Evolutionary conservation across 257 asterid species (phyloP), one percentile per base, ranked within the genome.

Genomic region (Cordia subcordata): DNA sequence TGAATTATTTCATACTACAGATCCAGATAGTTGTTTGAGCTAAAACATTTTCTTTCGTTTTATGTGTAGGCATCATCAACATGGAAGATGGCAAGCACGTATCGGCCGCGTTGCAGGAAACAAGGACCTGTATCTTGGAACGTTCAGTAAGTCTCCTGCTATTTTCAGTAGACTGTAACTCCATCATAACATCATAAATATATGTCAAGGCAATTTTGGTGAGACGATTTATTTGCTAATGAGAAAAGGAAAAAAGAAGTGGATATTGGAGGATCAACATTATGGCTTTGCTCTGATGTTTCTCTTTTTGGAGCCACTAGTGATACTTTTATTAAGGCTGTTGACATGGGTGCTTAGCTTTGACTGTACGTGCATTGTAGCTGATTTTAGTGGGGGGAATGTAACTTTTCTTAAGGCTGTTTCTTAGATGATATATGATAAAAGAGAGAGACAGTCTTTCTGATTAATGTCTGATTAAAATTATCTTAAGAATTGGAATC

Each of bases 41-140:
- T 63, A 16, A 20, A 19, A 11, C 13, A 4, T 19, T 8, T 13
- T 21, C 37, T 38, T 35, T 49, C 13, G n/a, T 45, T 8, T 8
- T 23, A 10, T 12, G 53, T 0, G 10, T 15, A 79, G 85, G 82
- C 85, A 75, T 50, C 85, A 79, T 72, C 85, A 79, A 13, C 85
- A 79, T 67, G 85, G 85, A 63, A 68, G 82, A 52, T 79, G 85
- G 85, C 82, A 79, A 53, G 85, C 85, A 6, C 57, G 85, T 55
- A 79, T 79, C 16, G 85, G 85, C 49, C 77, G 85, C 42, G 85
- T 79, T 58, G 77, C 85, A 0, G 85, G 85, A 33, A 79, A 79
- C 67, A 79, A 79, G 50, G 85, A 79, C 67, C 77, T 79, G 21
- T 79, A 79, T 72, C 85, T 79, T 14, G 85, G 85, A 23, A 79